Evolutionary conservation across 257 asterid species (phyloP).

Genomic region (Plantago major): DNA sequence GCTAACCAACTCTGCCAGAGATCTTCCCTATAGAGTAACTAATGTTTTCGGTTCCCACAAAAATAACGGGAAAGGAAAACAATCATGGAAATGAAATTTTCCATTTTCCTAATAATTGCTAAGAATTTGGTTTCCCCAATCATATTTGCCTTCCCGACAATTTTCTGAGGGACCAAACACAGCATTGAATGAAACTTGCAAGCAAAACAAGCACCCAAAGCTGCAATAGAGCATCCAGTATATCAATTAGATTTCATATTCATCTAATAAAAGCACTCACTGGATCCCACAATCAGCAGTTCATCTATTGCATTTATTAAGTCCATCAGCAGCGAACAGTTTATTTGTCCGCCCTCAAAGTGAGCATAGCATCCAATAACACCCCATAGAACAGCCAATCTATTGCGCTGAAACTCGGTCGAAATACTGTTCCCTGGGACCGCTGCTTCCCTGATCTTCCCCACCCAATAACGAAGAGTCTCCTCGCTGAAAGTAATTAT

Average conservation of each 20-base stretch:
- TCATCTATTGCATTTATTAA: slow-evolving; percentile 61
- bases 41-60: too few relatives aligned
- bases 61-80: too few relatives aligned
- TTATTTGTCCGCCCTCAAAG: slow-evolving; percentile 37
- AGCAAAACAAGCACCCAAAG: slow-evolving; percentile 2
- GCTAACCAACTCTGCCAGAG: slow-evolving; percentile 1
- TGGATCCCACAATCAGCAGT: slow-evolving; percentile 47
- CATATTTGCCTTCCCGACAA: too few relatives aligned
- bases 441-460: slow-evolving; percentile 31
- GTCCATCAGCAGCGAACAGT: slow-evolving; percentile 48
- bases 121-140: too few relatives aligned
- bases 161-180: too few relatives aligned
- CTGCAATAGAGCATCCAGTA: slow-evolving; percentile 12
- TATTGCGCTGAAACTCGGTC: slow-evolving; percentile 36
- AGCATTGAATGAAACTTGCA: too few relatives aligned
- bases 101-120: too few relatives aligned
- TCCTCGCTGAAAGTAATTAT: slow-evolving; percentile 37
- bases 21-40: background rate
- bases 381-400: slow-evolving; percentile 76
- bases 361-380: slow-evolving; percentile 63
- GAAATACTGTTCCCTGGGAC: slow-evolving; percentile 25
- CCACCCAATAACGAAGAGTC: slow-evolving; percentile 47
- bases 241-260: slow-evolving; percentile 11
- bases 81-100: too few relatives aligned
- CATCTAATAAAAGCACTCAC: slow-evolving; percentile 35